Percentiles rank a stretch among this genome's conserved stretches.
Conservation (phyloP, 2,329 filamentous ascomycete species). For the Fusarium sterilihyphosum region DNA sequence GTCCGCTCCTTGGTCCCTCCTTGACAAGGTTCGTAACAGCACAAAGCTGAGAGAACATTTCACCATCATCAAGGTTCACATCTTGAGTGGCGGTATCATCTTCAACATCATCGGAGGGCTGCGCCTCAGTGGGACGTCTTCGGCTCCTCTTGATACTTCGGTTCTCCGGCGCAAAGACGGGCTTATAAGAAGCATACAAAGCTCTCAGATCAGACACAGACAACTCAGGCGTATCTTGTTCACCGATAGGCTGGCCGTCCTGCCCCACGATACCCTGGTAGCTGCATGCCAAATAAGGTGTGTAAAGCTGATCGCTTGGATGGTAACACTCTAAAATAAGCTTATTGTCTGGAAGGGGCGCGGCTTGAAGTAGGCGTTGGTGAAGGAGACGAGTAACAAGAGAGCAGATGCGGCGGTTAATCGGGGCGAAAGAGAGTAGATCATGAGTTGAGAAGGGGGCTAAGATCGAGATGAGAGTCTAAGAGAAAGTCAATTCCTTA, state of each 20-base stretch:
- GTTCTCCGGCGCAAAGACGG: constrained; percentile 66
- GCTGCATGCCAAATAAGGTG: constrained; percentile 73
- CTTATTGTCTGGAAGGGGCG: constrained; percentile 55
- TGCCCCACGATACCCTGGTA: constrained; percentile 66
- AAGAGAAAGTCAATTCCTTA: background rate
- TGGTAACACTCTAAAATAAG: constrained; percentile 84
- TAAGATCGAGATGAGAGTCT: constrained; percentile 44
- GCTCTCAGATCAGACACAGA: constrained; percentile 56
- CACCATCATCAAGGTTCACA: constrained; percentile 73
- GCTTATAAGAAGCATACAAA: constrained; percentile 78
- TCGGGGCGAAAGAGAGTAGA: constrained; percentile 66
- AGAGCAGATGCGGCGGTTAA: constrained; percentile 71
- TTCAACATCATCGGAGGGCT: constrained; percentile 24
- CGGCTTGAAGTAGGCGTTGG: constrained; percentile 63
- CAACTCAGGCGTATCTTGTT: constrained; percentile 36
- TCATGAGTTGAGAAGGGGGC: constrained; percentile 57
- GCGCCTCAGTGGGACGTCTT: constrained; percentile 7
- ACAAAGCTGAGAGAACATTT: constrained; percentile 80
- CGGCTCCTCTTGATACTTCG: constrained; percentile 47
- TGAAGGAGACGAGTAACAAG: constrained; percentile 72
- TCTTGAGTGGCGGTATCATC: constrained; percentile 65
- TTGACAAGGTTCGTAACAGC: constrained; percentile 75
- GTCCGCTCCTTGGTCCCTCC: constrained; percentile 66
- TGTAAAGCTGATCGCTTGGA: constrained; percentile 73
- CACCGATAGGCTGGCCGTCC: constrained; percentile 12